These are phyloP conservation scores for Tylopilus subfusipes DNA, from an alignment of 768 basidiomycete genomes.

Conservation along the genomic window DNA sequence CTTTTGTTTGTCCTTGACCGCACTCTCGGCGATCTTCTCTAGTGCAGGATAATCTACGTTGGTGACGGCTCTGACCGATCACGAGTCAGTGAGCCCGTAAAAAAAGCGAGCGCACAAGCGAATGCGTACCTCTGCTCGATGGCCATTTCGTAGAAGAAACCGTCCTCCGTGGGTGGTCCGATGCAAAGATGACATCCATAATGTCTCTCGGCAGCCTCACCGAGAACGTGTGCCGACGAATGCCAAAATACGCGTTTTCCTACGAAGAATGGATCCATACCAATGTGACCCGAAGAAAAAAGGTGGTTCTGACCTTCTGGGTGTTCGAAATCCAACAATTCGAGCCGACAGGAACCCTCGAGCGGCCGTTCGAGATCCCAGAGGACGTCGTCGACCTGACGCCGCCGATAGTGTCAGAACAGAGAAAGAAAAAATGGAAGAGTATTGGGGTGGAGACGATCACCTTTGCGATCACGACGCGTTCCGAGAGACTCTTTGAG, in stretches of 20 bases:
- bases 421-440: not conserved
- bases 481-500: conserved; percentile 82
- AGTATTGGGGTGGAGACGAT: not conserved
- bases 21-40: conserved; percentile 83
- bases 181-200: conserved; percentile 97
- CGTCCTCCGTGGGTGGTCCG: conserved; percentile 95
- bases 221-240: conserved; percentile 96
- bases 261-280: conserved; percentile 15
- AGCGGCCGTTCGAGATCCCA: conserved; percentile 97
- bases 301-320: conserved; percentile 55
- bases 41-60: conserved; percentile 82
- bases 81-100: not conserved
- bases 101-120: not conserved
- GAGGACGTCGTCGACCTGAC: conserved; percentile 70
- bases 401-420: not conserved
- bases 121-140: conserved; percentile 65
- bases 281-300: not conserved
- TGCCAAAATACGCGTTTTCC: conserved; percentile 99
- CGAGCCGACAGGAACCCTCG: conserved; percentile 77
- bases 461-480: conserved; percentile 91
- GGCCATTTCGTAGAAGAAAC: conserved; percentile 99
- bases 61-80: conserved; percentile 58
- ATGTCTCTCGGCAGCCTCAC: conserved; percentile 93
- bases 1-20: conserved; percentile 94
- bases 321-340: conserved; percentile 89